A percentile compares a stretch with the other conserved stretches of the same genome.
phyloP scores from a whole-genome alignment of 2,329 filamentous ascomycete genomes.

The Hirsutella thompsonii region DNA sequence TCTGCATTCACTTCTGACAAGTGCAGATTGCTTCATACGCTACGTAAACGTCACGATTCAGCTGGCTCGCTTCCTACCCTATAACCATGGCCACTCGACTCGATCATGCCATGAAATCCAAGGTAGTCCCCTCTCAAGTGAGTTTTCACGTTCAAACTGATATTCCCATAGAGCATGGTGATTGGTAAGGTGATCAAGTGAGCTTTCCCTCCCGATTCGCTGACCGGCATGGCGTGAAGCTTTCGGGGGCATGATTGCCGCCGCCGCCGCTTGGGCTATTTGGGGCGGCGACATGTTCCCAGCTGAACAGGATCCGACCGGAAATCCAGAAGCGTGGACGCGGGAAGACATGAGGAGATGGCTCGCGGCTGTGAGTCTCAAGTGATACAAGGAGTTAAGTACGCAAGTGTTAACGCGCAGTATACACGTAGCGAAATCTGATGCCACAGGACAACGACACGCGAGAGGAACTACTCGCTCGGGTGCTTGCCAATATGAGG shows the following conservation, averaged over 20 bases:
- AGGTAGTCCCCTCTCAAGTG: slow-evolving; percentile 29
- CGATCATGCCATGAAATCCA: slow-evolving; percentile 57
- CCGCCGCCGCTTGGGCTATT: slow-evolving; percentile 71
- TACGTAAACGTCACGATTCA: no score
- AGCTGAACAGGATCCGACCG: slow-evolving; percentile 58
- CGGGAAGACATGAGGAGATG: slow-evolving; percentile 67
- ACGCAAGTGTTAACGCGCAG: neutral
- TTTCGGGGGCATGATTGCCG: slow-evolving; percentile 72
- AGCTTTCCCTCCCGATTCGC: no score
- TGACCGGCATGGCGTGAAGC: slow-evolving; percentile 26
- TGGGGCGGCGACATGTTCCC: slow-evolving; percentile 83
- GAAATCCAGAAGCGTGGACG: slow-evolving; percentile 61
- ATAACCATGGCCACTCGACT: no score
- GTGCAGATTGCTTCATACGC: no score
- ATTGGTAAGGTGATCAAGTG: slow-evolving; percentile 36
- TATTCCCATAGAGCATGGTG: slow-evolving; percentile 45
- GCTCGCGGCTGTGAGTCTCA: slow-evolving; percentile 59
- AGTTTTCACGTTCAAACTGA: neutral
- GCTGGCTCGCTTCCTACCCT: no score
- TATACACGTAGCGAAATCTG: slow-evolving; percentile 28
- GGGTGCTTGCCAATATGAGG: slow-evolving; percentile 34
- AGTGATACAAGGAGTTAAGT: neutral
- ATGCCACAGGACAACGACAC: slow-evolving; percentile 29
- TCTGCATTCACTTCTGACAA: no score
- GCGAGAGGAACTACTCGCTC: slow-evolving; percentile 31